These are phyloP conservation scores for Saccharomyces hybrid DNA, from an alignment of 1,139 yeast species.

Conservation along the genomic window DNA sequence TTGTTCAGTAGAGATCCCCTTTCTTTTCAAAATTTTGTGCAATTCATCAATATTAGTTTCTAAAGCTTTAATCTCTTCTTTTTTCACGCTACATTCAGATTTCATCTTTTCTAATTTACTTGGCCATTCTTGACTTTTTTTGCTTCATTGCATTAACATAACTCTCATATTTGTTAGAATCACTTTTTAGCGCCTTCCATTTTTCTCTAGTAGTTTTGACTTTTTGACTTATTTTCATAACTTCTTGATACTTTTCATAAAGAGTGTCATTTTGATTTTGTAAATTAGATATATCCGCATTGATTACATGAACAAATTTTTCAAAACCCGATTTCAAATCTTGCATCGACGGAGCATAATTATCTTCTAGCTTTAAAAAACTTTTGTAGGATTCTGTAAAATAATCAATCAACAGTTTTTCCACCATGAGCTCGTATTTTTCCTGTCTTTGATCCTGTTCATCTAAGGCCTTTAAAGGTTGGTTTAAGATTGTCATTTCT, in stretches of 20 bases:
- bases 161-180: conserved; percentile 59
- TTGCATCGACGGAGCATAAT: conserved; percentile 45
- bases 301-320: conserved; percentile 38
- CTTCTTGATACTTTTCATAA: conserved; percentile 28
- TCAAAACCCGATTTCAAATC: conserved; percentile 54
- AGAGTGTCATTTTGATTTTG: conserved; percentile 35
- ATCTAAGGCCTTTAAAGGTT: conserved; percentile 36
- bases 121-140: conserved; percentile 62
- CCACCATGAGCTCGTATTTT: conserved; percentile 37
- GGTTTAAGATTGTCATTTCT: conserved; percentile 33
- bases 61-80: conserved; percentile 38
- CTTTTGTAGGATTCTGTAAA: conserved; percentile 60
- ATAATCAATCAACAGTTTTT: conserved; percentile 58
- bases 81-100: conserved; percentile 45
- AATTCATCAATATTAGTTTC: conserved; percentile 42
- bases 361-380: conserved; percentile 57
- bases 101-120: conserved; percentile 47
- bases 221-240: conserved; percentile 36
- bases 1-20: conserved; percentile 54
- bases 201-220: conserved; percentile 46
- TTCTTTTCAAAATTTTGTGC: conserved; percentile 42
- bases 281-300: conserved; percentile 40
- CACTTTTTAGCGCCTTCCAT: conserved; percentile 61
- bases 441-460: conserved; percentile 34
- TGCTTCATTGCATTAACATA: conserved; percentile 62